Base-by-base conservation (phyloP, 2,329 filamentous ascomycete genomes). In the Fusarium gaditjirri region DNA sequence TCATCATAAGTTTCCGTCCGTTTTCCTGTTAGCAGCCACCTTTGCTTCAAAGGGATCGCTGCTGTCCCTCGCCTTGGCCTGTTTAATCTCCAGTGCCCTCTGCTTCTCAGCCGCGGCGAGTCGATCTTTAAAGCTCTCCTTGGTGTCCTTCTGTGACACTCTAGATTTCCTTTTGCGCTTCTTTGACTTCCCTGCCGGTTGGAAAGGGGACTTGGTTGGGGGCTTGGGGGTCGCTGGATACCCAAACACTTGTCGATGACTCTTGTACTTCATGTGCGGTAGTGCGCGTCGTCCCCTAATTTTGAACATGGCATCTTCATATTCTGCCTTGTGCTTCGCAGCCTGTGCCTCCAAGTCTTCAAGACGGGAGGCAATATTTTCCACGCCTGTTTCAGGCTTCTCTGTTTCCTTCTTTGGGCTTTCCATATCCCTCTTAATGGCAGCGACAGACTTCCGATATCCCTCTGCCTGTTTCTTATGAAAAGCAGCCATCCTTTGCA, bases 391-490 rank as follows among this genome's bases (percentile, higher is more conserved):
- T 29, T 46, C 35, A 12, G 53, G n/a, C 17, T 42, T 29, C 21
- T 66, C 31, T 41, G 39, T 35, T 13, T 10, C 27, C 38, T 54
- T 35, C 17, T 23, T 49, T 36, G n/a, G n/a, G 5, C 17, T 23
- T n/a, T 63, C 33, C 41, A 71, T 29, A 21, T 77, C 75, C 17
- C 56, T 68, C 50, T 55, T 56, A 19, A 77, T 60, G 29, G 62
- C 54, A 23, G 12, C 63, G 50, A 66, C 72, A 25, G 54, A 78
- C 73, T 61, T 76, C 66, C 39, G 75, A 64, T 81, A 81, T 13
- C 72, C 71, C 9, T 77, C 74, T 21, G 73, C 76, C 63, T 82
- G 79, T 16, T 72, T 77, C 42, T 73, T 76, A 58, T 82, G 80
- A 54, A 78, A 76, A 2, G 77, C 74, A 17, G 77, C 78, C 31